A percentile compares a stretch with the other conserved stretches of the same genome.
These are phyloP conservation scores for Camellia sinensis DNA, from an alignment of 148 eudicot species.

Conservation along the genomic window DNA sequence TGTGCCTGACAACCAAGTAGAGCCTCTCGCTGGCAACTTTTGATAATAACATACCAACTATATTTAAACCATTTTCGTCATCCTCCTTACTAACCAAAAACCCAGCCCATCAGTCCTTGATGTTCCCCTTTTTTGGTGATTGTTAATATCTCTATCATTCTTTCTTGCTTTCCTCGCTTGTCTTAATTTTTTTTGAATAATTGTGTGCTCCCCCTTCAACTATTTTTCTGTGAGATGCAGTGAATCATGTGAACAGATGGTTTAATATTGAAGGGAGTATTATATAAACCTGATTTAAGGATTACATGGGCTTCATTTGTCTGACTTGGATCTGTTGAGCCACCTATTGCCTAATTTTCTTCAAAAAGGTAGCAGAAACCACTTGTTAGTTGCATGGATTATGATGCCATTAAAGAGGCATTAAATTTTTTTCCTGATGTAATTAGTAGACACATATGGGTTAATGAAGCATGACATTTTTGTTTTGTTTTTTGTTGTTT, in stretches of 20 bases:
- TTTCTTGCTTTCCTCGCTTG: neutral
- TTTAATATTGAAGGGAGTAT: neutral
- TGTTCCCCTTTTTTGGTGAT: neutral
- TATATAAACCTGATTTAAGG: neutral
- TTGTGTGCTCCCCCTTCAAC: neutral
- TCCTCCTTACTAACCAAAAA: neutral
- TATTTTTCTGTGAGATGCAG: neutral
- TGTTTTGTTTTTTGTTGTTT: no score
- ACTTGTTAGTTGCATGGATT: neutral
- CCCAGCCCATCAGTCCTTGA: neutral
- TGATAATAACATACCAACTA: neutral
- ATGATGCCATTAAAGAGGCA: neutral
- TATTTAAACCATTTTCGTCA: neutral
- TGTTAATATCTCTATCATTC: neutral
- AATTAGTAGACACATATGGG: no score
- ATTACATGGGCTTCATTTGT: neutral
- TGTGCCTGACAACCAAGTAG: no score
- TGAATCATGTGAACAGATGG: neutral
- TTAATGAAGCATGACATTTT: no score
- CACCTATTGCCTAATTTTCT: constrained; percentile 1
- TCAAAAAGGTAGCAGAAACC: neutral
- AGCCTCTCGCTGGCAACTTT: neutral
- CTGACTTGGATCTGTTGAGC: neutral
- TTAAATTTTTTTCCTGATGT: no score
- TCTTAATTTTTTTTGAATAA: neutral